Conservation (phyloP, 192 early-diverging fungal genomes). For the Kappamyces sp. region DNA sequence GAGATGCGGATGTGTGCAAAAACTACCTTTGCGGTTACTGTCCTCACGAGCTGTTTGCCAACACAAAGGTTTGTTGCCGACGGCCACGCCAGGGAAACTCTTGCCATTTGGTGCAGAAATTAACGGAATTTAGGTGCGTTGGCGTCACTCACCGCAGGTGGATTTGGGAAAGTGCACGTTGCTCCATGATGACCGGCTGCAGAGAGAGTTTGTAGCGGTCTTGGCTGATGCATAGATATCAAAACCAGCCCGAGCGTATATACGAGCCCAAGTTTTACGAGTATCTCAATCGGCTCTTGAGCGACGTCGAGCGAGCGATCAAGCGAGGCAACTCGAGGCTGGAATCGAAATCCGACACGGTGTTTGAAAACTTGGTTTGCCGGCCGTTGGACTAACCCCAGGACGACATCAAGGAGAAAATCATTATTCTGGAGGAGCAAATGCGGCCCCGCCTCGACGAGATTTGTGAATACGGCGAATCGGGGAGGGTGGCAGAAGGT, state of each 20-base stretch:
- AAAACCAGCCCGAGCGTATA: conserved; percentile 37
- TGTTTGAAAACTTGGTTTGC: conserved; percentile 13
- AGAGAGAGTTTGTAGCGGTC: conserved; percentile 53
- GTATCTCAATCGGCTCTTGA: conserved; percentile 53
- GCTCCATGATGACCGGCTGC: conserved; percentile 70
- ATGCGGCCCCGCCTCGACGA: conserved; percentile 45
- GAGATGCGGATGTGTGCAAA: conserved; percentile 17
- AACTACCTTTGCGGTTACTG: conserved; percentile 77
- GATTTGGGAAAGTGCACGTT: conserved; percentile 67
- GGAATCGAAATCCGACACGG: conserved; percentile 55
- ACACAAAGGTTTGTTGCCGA: conserved; percentile 51
- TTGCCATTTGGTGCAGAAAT: too few relatives aligned
- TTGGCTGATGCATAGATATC: conserved; percentile 35
- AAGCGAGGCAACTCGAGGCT: conserved; percentile 58
- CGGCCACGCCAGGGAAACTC: too few relatives aligned
- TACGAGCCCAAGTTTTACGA: conserved; percentile 71
- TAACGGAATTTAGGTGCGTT: too few relatives aligned
- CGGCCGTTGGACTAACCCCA: conserved; percentile 13
- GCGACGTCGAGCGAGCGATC: conserved; percentile 67
- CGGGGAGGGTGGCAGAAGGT: conserved; percentile 68
- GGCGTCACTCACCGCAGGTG: conserved; percentile 18
- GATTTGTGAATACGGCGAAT: conserved; percentile 46
- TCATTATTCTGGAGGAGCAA: conserved; percentile 70
- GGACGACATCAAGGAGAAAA: conserved; percentile 73
- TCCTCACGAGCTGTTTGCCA: conserved; percentile 68